Evolutionary conservation across 176 grass and related monocot genomes (phyloP).

Genomic region (Rhynchospora tenuis): DNA sequence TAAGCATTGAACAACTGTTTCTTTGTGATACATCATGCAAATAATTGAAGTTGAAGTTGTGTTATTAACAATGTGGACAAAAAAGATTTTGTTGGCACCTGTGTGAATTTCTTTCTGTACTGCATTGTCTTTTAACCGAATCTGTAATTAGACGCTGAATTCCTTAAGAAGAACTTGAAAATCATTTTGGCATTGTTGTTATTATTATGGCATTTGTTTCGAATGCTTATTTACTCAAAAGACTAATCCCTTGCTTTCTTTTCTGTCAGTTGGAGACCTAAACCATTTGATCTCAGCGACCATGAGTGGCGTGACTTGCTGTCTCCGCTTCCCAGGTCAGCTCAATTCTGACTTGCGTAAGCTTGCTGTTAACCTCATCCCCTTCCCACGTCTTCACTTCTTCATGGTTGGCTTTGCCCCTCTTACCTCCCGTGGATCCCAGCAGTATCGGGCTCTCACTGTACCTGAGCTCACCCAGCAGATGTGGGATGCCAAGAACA

Average conservation of each 20-base stretch:
- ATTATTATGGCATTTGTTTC: neutral
- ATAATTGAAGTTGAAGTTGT: neutral
- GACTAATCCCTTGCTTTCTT: neutral
- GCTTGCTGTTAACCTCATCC: constrained; percentile 82
- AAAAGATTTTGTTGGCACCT: neutral
- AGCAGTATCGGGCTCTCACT: constrained; percentile 68
- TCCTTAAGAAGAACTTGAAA: neutral
- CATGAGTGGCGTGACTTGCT: constrained; percentile 86
- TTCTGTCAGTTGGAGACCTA: constrained; percentile 67
- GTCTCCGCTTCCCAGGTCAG: constrained; percentile 78
- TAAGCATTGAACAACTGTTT: neutral
- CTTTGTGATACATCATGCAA: neutral
- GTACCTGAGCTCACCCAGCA: constrained; percentile 89
- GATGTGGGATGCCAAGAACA: constrained; percentile 97
- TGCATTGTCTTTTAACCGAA: neutral
- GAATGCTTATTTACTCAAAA: neutral
- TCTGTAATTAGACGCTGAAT: neutral
- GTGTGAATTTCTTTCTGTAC: neutral
- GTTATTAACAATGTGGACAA: neutral
- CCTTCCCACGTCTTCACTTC: constrained; percentile 88
- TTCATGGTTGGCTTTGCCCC: constrained; percentile 92
- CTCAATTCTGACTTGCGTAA: constrained; percentile 90
- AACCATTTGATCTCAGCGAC: constrained; percentile 89
- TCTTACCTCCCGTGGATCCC: constrained; percentile 64
- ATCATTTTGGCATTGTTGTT: neutral